These are phyloP conservation scores for Sporothrix luriei DNA, from an alignment of 2,329 filamentous ascomycete genomes.

Conservation along the genomic window DNA sequence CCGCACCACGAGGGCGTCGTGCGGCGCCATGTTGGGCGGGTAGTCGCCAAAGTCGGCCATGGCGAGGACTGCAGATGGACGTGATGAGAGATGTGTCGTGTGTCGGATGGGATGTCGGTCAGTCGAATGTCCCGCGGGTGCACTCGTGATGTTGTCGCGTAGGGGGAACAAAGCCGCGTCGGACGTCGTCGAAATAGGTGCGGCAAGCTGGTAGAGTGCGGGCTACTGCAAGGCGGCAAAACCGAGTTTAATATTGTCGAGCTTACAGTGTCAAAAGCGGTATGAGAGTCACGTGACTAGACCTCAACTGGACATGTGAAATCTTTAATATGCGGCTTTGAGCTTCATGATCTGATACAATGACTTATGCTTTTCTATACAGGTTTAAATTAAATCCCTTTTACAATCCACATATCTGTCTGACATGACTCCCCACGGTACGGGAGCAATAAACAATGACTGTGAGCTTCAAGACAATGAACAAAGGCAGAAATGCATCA, in stretches of 20 bases:
- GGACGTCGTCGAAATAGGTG: background rate
- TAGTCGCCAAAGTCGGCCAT: constrained; percentile 67
- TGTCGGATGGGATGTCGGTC: background rate
- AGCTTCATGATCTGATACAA: background rate
- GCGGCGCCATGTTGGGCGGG: constrained; percentile 66
- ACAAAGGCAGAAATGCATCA: background rate
- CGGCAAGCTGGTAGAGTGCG: background rate
- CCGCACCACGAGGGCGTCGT: constrained; percentile 64
- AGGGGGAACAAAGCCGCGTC: background rate
- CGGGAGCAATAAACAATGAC: background rate
- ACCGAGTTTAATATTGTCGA: constrained; percentile 8
- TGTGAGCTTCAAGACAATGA: background rate
- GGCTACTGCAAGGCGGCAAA: constrained; percentile 19
- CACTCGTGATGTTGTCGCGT: too few relatives aligned
- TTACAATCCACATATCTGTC: too few relatives aligned
- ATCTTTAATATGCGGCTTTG: background rate
- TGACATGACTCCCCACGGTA: too few relatives aligned
- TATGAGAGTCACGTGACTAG: background rate
- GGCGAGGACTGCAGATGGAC: too few relatives aligned
- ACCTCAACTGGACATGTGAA: background rate
- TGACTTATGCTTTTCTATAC: too few relatives aligned
- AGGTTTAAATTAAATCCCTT: too few relatives aligned
- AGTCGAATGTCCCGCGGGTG: too few relatives aligned
- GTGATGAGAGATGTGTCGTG: too few relatives aligned
- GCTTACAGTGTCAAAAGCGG: background rate